A percentile compares a stretch with the other conserved stretches of the same genome.
Conservation (phyloP, 148 eudicot genomes). For the Rhododendron simsii region DNA sequence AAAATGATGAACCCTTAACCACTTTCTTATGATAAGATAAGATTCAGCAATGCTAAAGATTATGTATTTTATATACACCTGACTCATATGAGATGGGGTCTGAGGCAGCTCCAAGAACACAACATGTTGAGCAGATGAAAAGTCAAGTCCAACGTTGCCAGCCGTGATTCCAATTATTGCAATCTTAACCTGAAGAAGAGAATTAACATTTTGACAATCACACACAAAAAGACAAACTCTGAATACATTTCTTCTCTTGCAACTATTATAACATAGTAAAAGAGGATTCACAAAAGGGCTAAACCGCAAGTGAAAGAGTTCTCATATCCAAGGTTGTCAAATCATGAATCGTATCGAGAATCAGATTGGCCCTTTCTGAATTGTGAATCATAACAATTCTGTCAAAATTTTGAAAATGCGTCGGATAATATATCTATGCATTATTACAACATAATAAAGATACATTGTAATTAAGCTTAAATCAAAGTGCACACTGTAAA, state of each 20-base stretch:
- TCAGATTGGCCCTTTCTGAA: background rate
- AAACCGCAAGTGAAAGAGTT: background rate
- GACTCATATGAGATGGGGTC: slow-evolving; percentile 58
- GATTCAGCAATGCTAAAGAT: background rate
- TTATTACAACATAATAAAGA: background rate
- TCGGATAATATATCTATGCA: background rate
- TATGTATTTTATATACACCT: slow-evolving; percentile 32
- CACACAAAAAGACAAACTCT: background rate
- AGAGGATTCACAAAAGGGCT: background rate
- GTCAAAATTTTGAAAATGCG: background rate
- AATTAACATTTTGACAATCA: background rate
- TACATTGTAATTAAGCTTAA: background rate
- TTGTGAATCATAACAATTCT: background rate
- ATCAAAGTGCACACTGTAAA: background rate
- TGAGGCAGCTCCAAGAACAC: slow-evolving; percentile 90
- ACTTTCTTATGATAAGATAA: background rate
- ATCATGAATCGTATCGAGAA: background rate
- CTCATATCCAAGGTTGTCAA: background rate
- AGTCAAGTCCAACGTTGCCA: slow-evolving; percentile 81
- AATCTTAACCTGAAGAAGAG: slow-evolving; percentile 64
- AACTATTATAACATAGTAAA: background rate
- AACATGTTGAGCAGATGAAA: slow-evolving; percentile 76
- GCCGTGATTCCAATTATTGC: slow-evolving; percentile 87
- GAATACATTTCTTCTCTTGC: background rate
- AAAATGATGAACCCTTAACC: background rate